Base-by-base conservation (phyloP, 2,329 filamentous ascomycete genomes). In the Aspergillus versicolor region DNA sequence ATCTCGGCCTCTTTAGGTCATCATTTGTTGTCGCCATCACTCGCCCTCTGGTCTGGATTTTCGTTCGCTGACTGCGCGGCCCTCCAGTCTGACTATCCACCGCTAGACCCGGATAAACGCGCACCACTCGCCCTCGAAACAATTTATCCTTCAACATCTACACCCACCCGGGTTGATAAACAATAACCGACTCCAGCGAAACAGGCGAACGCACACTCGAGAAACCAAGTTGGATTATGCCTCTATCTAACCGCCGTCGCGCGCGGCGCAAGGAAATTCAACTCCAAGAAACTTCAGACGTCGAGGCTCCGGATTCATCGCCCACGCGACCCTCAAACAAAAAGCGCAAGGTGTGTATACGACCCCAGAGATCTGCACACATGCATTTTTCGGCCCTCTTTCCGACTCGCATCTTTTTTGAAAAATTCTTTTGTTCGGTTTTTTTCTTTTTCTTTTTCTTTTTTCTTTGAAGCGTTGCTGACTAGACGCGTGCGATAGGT, bases 241-340 rank as follows among this genome's bases (percentile, higher is more conserved):
- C 76, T 48, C 66, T 76, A 24, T 74, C 76, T 43, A 75, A 75
- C 61, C 72, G 75, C 58, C 75, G 76, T 63, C 75, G 76, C 66
- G 75, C 70, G 67, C 74, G 75, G 67, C 76, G 76, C 68, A 77
- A 75, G 70, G 73, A 76, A 65, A 69, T 76, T 41, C 70, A 76
- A 63, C 69, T 76, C 49, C 76, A 77, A 59, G 74, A 77, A 63
- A 73, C 73, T 3, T 77, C 76, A 27, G 77, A 79, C 52, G 73
- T 70, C 56, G 78, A 80, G 60, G 70, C 73, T 34, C 72, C 76
- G 61, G 77, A 79, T 60, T 81, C 78, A 34, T 81, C 79, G 37
- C 77, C 78, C 42, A 75, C 71, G 62, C 76, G 75, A 40, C 76
- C 77, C 15, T 74, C 78, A 21, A 70, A 72, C 52, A 81, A 79